These are phyloP conservation scores for Uronychia binucleata DNA, from an alignment of 73 alveolate genomes.

Conservation along the genomic window DNA sequence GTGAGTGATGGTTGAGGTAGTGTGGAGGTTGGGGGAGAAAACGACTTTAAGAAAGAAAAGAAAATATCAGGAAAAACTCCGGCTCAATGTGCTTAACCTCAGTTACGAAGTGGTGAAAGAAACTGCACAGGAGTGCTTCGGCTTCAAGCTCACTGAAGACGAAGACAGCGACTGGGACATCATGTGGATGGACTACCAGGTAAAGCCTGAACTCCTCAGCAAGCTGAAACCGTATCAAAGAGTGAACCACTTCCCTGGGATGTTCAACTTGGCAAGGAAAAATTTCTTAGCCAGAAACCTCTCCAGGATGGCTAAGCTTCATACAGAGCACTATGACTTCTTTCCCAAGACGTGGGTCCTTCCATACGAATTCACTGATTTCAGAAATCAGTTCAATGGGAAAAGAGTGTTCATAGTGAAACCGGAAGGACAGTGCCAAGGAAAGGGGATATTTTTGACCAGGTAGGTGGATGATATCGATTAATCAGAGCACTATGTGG, in stretches of 20 bases:
- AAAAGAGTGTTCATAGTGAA: slow-evolving; percentile 51
- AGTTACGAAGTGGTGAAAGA: no score
- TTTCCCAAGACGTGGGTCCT: slow-evolving; percentile 78
- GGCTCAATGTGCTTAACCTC: no score
- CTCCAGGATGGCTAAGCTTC: slow-evolving; percentile 60
- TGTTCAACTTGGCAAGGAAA: slow-evolving; percentile 80
- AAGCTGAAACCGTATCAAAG: slow-evolving; percentile 62
- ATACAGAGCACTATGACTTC: slow-evolving; percentile 69
- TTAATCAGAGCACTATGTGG: no score
- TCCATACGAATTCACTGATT: slow-evolving; percentile 76
- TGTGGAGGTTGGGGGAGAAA: no score
- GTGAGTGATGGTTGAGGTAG: no score
- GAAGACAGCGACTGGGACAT: slow-evolving; percentile 36
- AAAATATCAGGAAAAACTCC: no score
- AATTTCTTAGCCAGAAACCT: slow-evolving; percentile 73
- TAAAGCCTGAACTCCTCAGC: slow-evolving; percentile 47
- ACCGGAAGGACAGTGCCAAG: slow-evolving; percentile 64
- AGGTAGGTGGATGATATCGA: no score
- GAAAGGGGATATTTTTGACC: slow-evolving; percentile 65
- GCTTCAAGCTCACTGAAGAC: neutral
- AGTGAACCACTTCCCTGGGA: slow-evolving; percentile 88
- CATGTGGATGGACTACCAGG: slow-evolving; percentile 62
- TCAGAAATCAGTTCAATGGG: slow-evolving; percentile 31
- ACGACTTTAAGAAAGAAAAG: no score
- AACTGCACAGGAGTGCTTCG: no score